phyloP scores from a whole-genome alignment of 2,329 filamentous ascomycete species.

The Diaporthe sp. region DNA sequence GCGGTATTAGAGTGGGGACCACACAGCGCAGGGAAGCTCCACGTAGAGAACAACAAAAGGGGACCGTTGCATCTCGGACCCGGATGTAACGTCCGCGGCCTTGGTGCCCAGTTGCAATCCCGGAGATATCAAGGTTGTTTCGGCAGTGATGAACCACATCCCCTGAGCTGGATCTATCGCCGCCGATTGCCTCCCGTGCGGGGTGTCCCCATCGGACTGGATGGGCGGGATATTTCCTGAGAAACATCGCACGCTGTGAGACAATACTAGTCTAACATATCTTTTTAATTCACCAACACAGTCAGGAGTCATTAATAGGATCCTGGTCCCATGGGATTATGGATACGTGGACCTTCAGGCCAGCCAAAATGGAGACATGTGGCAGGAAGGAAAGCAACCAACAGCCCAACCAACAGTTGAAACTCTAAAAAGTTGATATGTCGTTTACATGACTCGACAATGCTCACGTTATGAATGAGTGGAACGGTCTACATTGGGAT shows the following conservation, averaged over 20 bases:
- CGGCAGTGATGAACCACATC: neutral
- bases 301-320: neutral
- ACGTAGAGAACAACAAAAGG: neutral
- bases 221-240: neutral
- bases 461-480: neutral
- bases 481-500: neutral
- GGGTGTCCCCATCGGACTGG: neutral
- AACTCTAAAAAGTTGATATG: conserved; percentile 7
- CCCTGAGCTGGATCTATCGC: neutral
- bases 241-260: neutral
- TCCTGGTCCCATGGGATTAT: neutral
- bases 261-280: neutral
- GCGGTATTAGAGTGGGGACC: neutral
- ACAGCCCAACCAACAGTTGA: neutral
- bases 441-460: conserved; percentile 12
- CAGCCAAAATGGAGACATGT: neutral
- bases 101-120: neutral
- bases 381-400: neutral
- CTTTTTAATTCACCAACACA: neutral
- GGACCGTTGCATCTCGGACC: neutral
- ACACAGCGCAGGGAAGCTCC: neutral
- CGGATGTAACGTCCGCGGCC: neutral
- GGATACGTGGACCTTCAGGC: neutral
- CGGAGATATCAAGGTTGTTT: neutral
- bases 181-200: neutral